phyloP scores from a whole-genome alignment of 768 basidiomycete genomes.

The Lactarius psammicola region DNA sequence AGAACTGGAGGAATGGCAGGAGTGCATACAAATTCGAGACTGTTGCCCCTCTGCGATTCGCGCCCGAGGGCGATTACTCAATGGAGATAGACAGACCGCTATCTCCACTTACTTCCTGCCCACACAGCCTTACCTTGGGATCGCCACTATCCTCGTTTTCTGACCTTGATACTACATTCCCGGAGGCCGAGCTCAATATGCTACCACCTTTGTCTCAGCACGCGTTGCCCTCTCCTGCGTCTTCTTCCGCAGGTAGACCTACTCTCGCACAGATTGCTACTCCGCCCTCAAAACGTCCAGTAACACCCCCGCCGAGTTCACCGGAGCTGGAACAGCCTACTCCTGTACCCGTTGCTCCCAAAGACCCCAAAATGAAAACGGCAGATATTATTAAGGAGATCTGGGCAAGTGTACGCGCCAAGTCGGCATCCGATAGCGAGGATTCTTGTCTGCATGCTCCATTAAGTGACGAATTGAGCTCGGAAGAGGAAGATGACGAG shows the following conservation, averaged over 20 bases:
- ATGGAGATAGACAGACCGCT: constrained; percentile 16
- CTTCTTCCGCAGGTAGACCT: constrained; percentile 13
- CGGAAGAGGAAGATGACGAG: constrained; percentile 28
- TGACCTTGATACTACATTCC: constrained; percentile 9
- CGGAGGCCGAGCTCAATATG: not conserved
- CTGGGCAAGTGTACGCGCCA: constrained; percentile 51
- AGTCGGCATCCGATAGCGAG: constrained; percentile 44
- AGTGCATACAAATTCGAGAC: constrained; percentile 13
- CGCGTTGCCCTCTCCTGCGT: constrained; percentile 11
- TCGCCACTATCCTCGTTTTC: constrained; percentile 18
- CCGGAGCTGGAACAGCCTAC: constrained; percentile 28
- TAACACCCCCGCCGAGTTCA: constrained; percentile 32
- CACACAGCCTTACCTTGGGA: not conserved
- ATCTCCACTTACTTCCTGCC: constrained; percentile 23
- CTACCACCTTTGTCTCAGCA: constrained; percentile 2
- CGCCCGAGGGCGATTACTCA: constrained; percentile 15
- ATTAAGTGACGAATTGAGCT: constrained; percentile 31
- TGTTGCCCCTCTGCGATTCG: constrained; percentile 10
- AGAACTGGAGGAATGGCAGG: constrained; percentile 23
- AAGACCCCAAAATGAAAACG: constrained; percentile 45
- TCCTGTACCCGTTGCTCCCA: constrained; percentile 36
- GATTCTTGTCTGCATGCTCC: constrained; percentile 36
- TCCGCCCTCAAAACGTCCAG: constrained; percentile 27
- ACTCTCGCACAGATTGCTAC: not conserved
- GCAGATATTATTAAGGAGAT: constrained; percentile 61